A percentile compares a stretch with the other conserved stretches of the same genome.
Evolutionary conservation across 441 rosid species (phyloP).

Genomic region (Gossypium aridum): DNA sequence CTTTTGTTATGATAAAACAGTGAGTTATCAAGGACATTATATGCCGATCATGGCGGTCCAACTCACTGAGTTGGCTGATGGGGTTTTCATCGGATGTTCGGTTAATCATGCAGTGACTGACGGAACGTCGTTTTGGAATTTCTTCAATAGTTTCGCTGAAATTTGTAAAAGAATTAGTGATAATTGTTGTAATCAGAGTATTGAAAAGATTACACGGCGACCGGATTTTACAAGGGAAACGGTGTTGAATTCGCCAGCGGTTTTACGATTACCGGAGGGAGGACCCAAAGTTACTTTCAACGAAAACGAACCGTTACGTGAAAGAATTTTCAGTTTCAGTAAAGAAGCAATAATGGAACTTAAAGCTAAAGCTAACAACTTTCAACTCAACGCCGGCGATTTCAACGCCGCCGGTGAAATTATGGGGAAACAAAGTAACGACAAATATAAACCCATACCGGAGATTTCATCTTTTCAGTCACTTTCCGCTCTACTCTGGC

Average conservation of each 20-base stretch:
- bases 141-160: constrained; percentile 55
- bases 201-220: constrained; percentile 21
- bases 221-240: constrained; percentile 51
- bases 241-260: constrained; percentile 43
- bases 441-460: constrained; percentile 23
- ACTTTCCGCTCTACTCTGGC: constrained; percentile 52
- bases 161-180: constrained; percentile 25
- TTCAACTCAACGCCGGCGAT: constrained; percentile 16
- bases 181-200: background rate
- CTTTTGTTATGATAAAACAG: background rate
- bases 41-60: constrained; percentile 50
- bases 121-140: constrained; percentile 66
- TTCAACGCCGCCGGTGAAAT: constrained; percentile 39
- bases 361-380: constrained; percentile 40
- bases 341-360: constrained; percentile 41
- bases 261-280: constrained; percentile 38
- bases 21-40: constrained; percentile 20
- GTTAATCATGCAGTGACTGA: constrained; percentile 51
- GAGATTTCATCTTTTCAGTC: constrained; percentile 70
- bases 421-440: constrained; percentile 62
- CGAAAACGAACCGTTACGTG: constrained; percentile 41
- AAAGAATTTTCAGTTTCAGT: constrained; percentile 57
- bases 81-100: constrained; percentile 47
- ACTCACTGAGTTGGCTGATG: constrained; percentile 47
- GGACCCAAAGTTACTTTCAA: constrained; percentile 52